Evolutionary conservation across 768 basidiomycete species (phyloP).

Genomic region (Serpula lacrymans): DNA sequence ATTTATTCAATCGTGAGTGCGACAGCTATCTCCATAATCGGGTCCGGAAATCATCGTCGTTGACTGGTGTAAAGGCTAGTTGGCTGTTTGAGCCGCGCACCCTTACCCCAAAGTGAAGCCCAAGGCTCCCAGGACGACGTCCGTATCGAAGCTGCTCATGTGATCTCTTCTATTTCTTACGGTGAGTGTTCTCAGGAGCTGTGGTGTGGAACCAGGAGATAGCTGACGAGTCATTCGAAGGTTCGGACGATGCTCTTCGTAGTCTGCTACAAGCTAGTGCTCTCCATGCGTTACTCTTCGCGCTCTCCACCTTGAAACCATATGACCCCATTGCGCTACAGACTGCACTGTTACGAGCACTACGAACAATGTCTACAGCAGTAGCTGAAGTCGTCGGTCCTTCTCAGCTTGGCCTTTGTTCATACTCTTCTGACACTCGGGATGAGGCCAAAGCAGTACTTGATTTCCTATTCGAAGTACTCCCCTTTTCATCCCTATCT

Average conservation of each 20-base stretch:
- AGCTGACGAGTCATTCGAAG: slow-evolving; percentile 25
- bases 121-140: slow-evolving; percentile 46
- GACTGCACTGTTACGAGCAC: slow-evolving; percentile 58
- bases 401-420: slow-evolving; percentile 57
- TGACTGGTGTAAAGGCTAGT: slow-evolving; percentile 50
- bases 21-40: background rate
- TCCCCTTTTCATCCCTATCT: background rate
- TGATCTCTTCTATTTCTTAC: slow-evolving; percentile 70
- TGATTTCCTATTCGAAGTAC: slow-evolving; percentile 58
- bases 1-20: slow-evolving; percentile 53
- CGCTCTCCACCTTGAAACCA: slow-evolving; percentile 48
- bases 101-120: slow-evolving; percentile 27
- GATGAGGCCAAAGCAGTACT: slow-evolving; percentile 55
- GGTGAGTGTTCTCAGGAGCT: slow-evolving; percentile 33
- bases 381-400: slow-evolving; percentile 70
- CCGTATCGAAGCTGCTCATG: slow-evolving; percentile 70
- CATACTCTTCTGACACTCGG: slow-evolving; percentile 33
- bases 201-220: too few relatives aligned
- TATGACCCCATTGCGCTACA: slow-evolving; percentile 38
- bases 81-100: slow-evolving; percentile 49
- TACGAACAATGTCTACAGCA: slow-evolving; percentile 56
- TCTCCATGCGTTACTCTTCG: slow-evolving; percentile 57
- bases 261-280: slow-evolving; percentile 57
- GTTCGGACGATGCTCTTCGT: slow-evolving; percentile 58
- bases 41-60: background rate